Conservation (phyloP, 1,284 basidiomycete species). For the Apiotrichum akiyoshidainum region DNA sequence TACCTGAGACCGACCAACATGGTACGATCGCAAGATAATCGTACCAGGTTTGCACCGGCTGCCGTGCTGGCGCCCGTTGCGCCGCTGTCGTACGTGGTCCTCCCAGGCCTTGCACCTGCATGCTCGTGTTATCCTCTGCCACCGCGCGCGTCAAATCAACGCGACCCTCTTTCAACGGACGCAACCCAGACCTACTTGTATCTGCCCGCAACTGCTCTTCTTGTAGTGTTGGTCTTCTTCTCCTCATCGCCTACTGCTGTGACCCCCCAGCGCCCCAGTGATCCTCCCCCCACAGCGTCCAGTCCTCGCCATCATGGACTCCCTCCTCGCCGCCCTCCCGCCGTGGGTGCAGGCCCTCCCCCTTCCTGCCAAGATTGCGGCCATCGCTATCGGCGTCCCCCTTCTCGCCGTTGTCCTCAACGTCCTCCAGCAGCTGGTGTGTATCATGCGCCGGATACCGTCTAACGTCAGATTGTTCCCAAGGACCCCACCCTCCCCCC, state of each 20-base stretch:
- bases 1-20: too few relatives aligned
- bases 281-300: neutral
- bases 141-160: constrained; percentile 10
- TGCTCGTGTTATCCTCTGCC: neutral
- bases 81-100: too few relatives aligned
- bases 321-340: constrained; percentile 56
- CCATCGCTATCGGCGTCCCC: constrained; percentile 46
- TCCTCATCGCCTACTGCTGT: neutral
- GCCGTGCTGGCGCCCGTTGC: too few relatives aligned
- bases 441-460: constrained; percentile 28
- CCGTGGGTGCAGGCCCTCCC: constrained; percentile 35
- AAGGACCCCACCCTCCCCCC: constrained; percentile 63
- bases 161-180: constrained; percentile 1
- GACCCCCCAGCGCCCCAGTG: neutral
- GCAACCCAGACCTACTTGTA: neutral
- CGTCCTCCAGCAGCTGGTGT: constrained; percentile 61
- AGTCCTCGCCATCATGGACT: constrained; percentile 8
- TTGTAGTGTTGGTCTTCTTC: neutral
- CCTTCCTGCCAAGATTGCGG: constrained; percentile 14
- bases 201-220: neutral
- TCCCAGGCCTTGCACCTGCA: too few relatives aligned
- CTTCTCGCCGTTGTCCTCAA: constrained; percentile 57
- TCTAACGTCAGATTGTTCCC: constrained; percentile 55
- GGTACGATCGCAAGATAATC: too few relatives aligned
- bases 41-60: neutral